Conservation (phyloP, 306 rosid species). For the Prunus salicina region DNA sequence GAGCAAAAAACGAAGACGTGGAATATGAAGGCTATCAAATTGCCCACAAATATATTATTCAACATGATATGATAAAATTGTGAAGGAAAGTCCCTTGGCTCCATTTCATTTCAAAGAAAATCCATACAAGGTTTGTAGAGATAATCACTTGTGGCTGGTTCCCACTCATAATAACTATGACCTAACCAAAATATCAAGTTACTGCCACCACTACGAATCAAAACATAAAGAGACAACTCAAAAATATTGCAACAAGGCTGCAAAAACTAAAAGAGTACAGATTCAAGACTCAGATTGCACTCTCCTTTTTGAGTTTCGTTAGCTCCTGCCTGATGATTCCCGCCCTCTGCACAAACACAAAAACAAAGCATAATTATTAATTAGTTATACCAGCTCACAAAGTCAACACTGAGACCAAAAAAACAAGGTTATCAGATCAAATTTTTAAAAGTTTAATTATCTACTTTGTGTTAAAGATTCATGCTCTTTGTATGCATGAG, state of each 20-base stretch:
- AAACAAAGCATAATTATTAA: background rate
- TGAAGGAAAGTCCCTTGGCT: background rate
- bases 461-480: background rate
- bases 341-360: conserved; percentile 25
- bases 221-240: background rate
- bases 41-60: background rate
- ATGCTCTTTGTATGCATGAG: background rate
- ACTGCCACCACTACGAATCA: background rate
- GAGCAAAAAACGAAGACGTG: background rate
- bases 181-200: background rate
- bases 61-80: background rate
- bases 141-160: background rate
- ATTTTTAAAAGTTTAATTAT: background rate
- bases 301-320: conserved; percentile 37
- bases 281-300: conserved; percentile 12
- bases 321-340: conserved; percentile 43
- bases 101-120: conserved; percentile 3
- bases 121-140: background rate
- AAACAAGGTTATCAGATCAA: background rate
- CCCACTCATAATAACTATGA: background rate
- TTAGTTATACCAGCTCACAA: background rate
- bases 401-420: background rate
- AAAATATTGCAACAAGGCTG: background rate
- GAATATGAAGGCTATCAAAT: background rate
- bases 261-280: background rate